Conservation (phyloP, 306 rosid genomes). For the Vachellia pachyceras region DNA sequence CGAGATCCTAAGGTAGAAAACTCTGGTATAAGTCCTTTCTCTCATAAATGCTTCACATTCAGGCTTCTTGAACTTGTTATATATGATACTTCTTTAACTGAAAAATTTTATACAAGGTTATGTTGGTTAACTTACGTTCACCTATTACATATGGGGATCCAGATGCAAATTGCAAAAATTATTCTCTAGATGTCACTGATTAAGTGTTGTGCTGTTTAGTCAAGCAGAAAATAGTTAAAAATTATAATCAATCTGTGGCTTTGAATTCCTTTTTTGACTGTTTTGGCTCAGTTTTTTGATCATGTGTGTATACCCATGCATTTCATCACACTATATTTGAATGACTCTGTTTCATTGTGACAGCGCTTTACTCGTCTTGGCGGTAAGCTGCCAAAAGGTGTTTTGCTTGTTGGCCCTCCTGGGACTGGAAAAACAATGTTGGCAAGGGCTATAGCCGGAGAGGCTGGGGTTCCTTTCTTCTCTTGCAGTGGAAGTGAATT, state of each 20-base stretch:
- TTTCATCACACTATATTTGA: slow-evolving; percentile 16
- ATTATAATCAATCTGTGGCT: not conserved
- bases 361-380: slow-evolving; percentile 99
- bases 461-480: slow-evolving; percentile 97
- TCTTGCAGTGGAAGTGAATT: slow-evolving; percentile 96
- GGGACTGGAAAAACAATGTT: slow-evolving; percentile 98
- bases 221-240: not conserved
- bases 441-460: slow-evolving; percentile 98
- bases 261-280: not conserved
- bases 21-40: slow-evolving; percentile 10
- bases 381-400: slow-evolving; percentile 96
- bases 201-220: not conserved
- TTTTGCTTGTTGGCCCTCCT: slow-evolving; percentile 94
- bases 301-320: not conserved
- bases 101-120: not conserved
- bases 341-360: slow-evolving; percentile 41
- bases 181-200: not conserved
- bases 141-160: not conserved
- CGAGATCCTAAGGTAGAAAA: slow-evolving; percentile 82
- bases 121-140: not conserved
- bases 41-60: not conserved
- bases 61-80: not conserved
- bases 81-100: not conserved
- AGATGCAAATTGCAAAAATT: not conserved
- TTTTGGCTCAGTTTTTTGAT: not conserved